Evolutionary conservation across 164 flowering plant species (phyloP), one percentile per base, ranked within the genome.

Genomic region (Kalanchoe fedtschenkoi): DNA sequence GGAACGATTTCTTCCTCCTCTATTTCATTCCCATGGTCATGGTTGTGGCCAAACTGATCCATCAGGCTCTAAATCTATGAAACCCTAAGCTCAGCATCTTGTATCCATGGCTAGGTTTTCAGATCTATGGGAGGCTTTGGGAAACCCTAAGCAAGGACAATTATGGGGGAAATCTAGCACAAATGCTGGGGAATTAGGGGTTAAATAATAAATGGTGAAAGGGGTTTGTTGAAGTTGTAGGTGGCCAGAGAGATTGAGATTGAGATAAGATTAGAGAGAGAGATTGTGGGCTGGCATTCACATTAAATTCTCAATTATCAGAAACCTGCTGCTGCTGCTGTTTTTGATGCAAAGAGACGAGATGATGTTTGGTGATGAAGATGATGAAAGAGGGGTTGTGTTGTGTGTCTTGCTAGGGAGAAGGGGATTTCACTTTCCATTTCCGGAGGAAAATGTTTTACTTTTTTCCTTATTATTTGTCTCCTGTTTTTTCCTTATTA

Each of bases 181-280:
- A 51, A 51, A 47, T 47, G 54, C 54, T 47, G 54, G 6, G 13
- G 54, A 47, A 47, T 47, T 47, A 47, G 54, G 54, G 54, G 54
- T 47, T 47, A 47, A 47, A 51, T 51, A 51, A 51, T 51, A 51
- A 51, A 51, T 26, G 56, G n/a, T 51, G 56, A 51, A 51, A 51
- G 26, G 32, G 56, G 32, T 51, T 51, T 51, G 32, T 51, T 51
- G 17, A 24, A 51, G 32, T 51, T 51, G 17, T 51, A 51, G 56
- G 56, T 51, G 32, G 56, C 26, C 16, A 26, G 32, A 51, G 54
- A 51, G 32, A 51, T 37, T 51, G 54, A 51, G 32, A 51, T 37
- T 51, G 32, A 22, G 56, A 51, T 51, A 51, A 51, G 56, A 51
- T 51, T 51, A 51, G 56, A 51, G 30, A 47, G 55, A 47, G 54